Evolutionary conservation across 1,139 yeast genomes (phyloP), one percentile per base, ranked within the genome.

Genomic region (Suhomyces bolitotheri): DNA sequence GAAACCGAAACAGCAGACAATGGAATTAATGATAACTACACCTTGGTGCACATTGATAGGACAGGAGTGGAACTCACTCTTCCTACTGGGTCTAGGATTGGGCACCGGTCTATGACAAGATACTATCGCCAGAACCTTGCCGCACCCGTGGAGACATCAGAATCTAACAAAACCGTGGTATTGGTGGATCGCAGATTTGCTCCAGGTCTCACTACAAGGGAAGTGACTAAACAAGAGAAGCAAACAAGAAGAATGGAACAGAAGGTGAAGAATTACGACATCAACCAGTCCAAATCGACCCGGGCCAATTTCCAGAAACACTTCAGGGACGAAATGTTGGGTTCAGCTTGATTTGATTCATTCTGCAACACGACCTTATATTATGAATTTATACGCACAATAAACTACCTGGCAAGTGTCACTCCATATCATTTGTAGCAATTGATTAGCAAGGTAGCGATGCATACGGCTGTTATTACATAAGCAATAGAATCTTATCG

Each of bases 1-100:
- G 64, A 58, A 16, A 47, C 49, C 4, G 25, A 48, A 50, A 27
- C 17, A 22, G 31, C 32, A 8, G 35, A 35, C 14, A 31, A 43
- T n/a, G 47, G 38, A 5, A 43, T 44, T 15, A 53, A 56, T 28
- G 53, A 51, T 25, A 60, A 62, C 26, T 66, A 64, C 41, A 50
- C 70, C 1, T 46, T 56, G 22, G 75, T 66, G 2, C 54, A 47
- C 10, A 45, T 71, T n/a, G 73, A 69, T 44, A 47, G 54, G 6
- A 50, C 64, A 4, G 76, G 75, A 2, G 69, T 64, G 2, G 73
- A 66, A 32, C 45, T 72, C 32, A 54, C 61, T 1, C 61, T 76
- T 26, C 78, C 80, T 0, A 60, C 71, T n/a, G 81, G 81, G 1
- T 53, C 67, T 7, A 60, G 61, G 33, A 56, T 76, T 4, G 78